These are phyloP conservation scores for Mycena rebaudengoi DNA, from an alignment of 768 basidiomycete species.

Conservation along the genomic window DNA sequence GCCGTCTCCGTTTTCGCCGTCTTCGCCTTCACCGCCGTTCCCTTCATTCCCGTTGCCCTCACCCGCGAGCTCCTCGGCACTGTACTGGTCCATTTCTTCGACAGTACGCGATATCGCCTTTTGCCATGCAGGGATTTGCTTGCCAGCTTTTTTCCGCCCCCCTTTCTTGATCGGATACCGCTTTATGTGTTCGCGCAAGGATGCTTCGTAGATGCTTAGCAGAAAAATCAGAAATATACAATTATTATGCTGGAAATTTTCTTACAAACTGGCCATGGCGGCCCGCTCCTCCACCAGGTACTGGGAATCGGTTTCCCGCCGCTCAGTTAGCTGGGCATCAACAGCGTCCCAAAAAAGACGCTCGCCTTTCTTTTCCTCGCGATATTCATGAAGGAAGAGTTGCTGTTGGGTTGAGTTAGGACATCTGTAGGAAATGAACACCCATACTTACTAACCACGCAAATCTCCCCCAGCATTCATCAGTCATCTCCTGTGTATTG, in stretches of 20 bases:
- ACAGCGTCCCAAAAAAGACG: background rate
- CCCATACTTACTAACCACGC: background rate
- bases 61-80: background rate
- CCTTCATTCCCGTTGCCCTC: background rate
- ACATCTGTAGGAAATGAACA: background rate
- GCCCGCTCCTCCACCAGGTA: background rate
- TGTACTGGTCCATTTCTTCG: background rate
- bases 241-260: background rate
- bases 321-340: background rate
- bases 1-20: too few relatives aligned
- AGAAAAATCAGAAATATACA: background rate
- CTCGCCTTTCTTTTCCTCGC: background rate
- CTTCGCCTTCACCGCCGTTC: too few relatives aligned
- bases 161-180: background rate
- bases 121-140: background rate
- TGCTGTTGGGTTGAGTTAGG: background rate
- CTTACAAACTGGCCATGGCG: background rate
- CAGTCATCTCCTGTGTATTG: background rate
- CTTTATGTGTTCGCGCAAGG: background rate
- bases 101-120: background rate
- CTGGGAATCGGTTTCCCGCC: background rate
- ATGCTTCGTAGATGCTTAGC: background rate
- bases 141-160: background rate
- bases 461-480: background rate
- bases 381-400: background rate